Evolutionary conservation across 2,329 filamentous ascomycete species (phyloP).

Genomic region (Thyridium curvatum): DNA sequence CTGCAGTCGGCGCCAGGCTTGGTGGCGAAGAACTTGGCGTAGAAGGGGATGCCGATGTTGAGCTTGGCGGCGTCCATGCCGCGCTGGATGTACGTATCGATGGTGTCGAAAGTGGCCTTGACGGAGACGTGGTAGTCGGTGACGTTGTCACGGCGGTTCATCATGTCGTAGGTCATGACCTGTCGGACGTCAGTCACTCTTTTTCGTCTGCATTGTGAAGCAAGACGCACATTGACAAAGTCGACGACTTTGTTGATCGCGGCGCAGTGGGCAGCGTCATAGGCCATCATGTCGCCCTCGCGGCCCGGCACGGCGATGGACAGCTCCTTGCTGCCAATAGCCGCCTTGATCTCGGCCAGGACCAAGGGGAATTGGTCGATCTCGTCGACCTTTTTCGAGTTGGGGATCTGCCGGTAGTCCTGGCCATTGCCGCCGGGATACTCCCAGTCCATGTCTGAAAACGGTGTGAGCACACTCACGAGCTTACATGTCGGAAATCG

Average conservation of each 20-base stretch:
- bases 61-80: conserved; percentile 45
- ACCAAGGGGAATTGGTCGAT: conserved; percentile 58
- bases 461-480: background rate
- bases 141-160: conserved; percentile 59
- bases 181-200: background rate
- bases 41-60: conserved; percentile 62
- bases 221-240: conserved; percentile 53
- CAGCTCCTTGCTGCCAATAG: conserved; percentile 55
- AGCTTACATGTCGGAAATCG: background rate
- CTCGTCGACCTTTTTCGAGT: conserved; percentile 53
- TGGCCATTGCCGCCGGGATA: conserved; percentile 61
- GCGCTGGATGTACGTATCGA: conserved; percentile 53
- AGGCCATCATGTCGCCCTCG: conserved; percentile 61
- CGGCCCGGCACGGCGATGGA: conserved; percentile 65
- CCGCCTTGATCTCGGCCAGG: conserved; percentile 48
- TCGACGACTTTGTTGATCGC: conserved; percentile 54
- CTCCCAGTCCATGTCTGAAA: conserved; percentile 57
- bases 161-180: conserved; percentile 62
- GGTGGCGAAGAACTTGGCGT: conserved; percentile 59
- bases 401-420: conserved; percentile 61
- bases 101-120: conserved; percentile 41
- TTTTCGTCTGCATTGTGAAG: background rate
- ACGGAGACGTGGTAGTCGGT: conserved; percentile 64
- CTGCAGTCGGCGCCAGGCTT: conserved; percentile 30
- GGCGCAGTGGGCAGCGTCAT: conserved; percentile 50